A percentile compares a stretch with the other conserved stretches of the same genome.
phyloP scores from a whole-genome alignment of 2,329 filamentous ascomycete genomes.

The Clonostachys sp. region DNA sequence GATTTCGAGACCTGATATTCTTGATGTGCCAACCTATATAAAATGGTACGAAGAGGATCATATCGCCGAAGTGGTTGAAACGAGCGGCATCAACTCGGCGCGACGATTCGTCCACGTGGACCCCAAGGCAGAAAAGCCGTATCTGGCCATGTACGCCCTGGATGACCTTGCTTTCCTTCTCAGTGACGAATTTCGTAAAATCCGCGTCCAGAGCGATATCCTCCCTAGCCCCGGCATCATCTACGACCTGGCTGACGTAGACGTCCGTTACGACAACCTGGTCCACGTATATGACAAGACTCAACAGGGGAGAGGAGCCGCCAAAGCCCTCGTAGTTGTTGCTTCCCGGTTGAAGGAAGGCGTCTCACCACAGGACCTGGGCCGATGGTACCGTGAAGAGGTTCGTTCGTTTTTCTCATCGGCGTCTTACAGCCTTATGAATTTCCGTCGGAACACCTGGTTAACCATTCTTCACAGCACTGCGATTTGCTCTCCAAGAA shows the following conservation, averaged over 20 bases:
- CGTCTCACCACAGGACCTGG: conserved; percentile 9
- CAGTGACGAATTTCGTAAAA: conserved; percentile 22
- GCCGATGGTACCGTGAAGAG: conserved; percentile 13
- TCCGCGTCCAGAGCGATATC: conserved; percentile 21
- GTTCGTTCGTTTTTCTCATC: conserved; percentile 2
- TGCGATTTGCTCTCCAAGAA: conserved; percentile 2
- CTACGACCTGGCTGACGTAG: conserved; percentile 13
- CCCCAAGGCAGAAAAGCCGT: conserved; percentile 18
- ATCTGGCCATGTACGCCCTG: conserved; percentile 28
- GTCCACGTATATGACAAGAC: conserved; percentile 12
- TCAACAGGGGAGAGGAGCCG: conserved; percentile 10
- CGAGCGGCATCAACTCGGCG: conserved; percentile 20
- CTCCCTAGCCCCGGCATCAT: conserved; percentile 11
- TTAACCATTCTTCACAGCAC: not conserved
- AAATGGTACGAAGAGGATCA: conserved; percentile 33
- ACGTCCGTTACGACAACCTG: conserved; percentile 11
- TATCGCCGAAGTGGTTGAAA: conserved; percentile 26
- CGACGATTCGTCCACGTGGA: conserved; percentile 22
- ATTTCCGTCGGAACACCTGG: too few species aligned
- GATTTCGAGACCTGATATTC: conserved; percentile 16
- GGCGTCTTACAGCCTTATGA: too few species aligned
- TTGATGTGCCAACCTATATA: conserved; percentile 20
- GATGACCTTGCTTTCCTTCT: conserved; percentile 23
- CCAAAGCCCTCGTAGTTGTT: conserved; percentile 1
- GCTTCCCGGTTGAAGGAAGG: conserved; percentile 3